These are phyloP conservation scores for Candida xyloterini DNA, from an alignment of 805 yeast genomes.

Conservation along the genomic window DNA sequence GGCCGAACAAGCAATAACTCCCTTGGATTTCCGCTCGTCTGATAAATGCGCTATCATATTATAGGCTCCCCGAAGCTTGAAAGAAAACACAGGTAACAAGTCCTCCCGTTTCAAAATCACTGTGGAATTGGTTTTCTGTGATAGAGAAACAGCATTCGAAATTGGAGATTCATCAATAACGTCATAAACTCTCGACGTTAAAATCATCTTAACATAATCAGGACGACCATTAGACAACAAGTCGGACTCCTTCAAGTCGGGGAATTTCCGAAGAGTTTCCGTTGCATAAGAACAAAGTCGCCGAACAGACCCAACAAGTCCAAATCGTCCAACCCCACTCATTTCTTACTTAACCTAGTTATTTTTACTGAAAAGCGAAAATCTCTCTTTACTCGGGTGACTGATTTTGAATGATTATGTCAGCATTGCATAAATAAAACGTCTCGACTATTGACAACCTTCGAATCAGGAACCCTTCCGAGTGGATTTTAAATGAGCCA, in stretches of 20 bases:
- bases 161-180: conserved; percentile 90
- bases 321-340: background rate
- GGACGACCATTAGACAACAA: conserved; percentile 64
- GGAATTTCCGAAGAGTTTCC: conserved; percentile 34
- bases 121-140: conserved; percentile 71
- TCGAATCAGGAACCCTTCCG: too few species aligned
- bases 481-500: too few species aligned
- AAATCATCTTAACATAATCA: conserved; percentile 87
- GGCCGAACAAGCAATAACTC: conserved; percentile 97
- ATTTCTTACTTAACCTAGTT: background rate
- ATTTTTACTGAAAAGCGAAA: too few species aligned
- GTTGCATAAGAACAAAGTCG: conserved; percentile 2
- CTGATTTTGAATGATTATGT: too few species aligned
- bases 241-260: conserved; percentile 50
- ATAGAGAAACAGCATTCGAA: conserved; percentile 67
- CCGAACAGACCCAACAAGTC: background rate
- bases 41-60: conserved; percentile 91
- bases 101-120: conserved; percentile 89
- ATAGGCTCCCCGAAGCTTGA: conserved; percentile 96
- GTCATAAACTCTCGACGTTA: conserved; percentile 93
- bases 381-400: too few species aligned
- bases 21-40: conserved; percentile 61
- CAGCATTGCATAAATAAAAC: too few species aligned
- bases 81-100: conserved; percentile 88
- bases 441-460: too few species aligned